Base-by-base conservation (phyloP, 2,329 filamentous ascomycete species). In the Calonectria multiphialidica region DNA sequence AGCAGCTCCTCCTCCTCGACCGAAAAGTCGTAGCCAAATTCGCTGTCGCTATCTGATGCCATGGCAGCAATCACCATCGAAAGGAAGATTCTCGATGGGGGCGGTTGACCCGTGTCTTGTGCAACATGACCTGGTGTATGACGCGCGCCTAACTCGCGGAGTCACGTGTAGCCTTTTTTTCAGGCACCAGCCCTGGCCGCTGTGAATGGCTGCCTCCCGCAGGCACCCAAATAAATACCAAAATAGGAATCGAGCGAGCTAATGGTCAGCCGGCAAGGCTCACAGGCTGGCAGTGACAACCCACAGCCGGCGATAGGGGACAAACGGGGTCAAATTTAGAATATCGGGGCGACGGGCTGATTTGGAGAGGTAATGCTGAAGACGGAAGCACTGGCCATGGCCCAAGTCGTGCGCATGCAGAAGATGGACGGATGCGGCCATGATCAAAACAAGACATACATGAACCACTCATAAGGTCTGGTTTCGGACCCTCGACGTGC, bases 1-100 rank as follows among this genome's bases (percentile, higher is more conserved):
- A 85, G 72, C 47, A 84, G 76, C 71, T 89, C 74, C 55, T 80
- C 87, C 35, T 89, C 87, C 33, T 89, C 87, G 1, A 80, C 74
- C 3, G 86, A 85, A 50, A 88, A 81, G 74, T 88, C 85, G 76
- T 87, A 88, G 70, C 82, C 85, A 78, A 86, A 88, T 50, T 88
- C 86, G 75, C 81, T 83, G 73, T 86, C 84, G 72, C 79, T 82
- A 72, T 84, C 83, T 70, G 67, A 68, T 44, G 71, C 73, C 73
- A 76, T 79, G 59, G 57, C 42, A 70, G 68, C 40, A 68, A 70
- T 55, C 9, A 35, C 49, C 33, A 64, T 67, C 12, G 67, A 63
- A 63, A 40, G 68, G 65, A 74, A 74, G 72, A 78, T 74, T 80
- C 76, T 80, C 79, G 75, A 67, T 71, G 67, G 68, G 33, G 45